Conservation (phyloP, 805 yeast species). For the Priceomyces haplophilus region DNA sequence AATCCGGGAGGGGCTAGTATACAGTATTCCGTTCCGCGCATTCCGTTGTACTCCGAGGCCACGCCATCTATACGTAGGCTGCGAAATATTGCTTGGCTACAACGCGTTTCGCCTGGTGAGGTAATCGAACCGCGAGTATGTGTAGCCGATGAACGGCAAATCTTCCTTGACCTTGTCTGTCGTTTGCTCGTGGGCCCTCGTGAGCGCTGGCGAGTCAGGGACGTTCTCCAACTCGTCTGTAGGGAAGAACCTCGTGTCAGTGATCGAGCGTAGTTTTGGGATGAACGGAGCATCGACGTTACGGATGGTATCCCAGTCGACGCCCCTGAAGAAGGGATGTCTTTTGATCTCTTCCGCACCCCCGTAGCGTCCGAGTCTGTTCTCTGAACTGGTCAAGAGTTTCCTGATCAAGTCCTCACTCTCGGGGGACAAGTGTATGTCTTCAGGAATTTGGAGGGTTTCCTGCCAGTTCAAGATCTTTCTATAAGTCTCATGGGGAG, state of each 20-base stretch:
- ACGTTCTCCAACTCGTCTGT: conserved; percentile 94
- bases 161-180: conserved; percentile 69
- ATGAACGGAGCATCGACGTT: conserved; percentile 91
- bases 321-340: conserved; percentile 95
- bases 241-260: conserved; percentile 97
- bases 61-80: no score
- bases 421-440: conserved; percentile 83
- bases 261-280: conserved; percentile 85
- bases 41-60: no score
- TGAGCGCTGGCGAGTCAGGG: conserved; percentile 74
- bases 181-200: conserved; percentile 60
- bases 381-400: conserved; percentile 72
- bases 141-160: conserved; percentile 95
- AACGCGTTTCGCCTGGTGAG: conserved; percentile 71
- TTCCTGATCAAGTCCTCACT: conserved; percentile 82
- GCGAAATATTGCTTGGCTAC: no score
- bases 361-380: conserved; percentile 81
- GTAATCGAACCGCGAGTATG: conserved; percentile 92
- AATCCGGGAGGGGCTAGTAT: no score
- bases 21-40: no score
- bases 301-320: conserved; percentile 87
- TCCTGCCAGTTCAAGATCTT: conserved; percentile 91
- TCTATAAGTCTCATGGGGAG: conserved; percentile 90
- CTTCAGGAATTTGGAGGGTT: conserved; percentile 84
- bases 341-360: conserved; percentile 88